phyloP scores from a whole-genome alignment of 192 early-diverging fungal genomes.

The Backusella australiensis region DNA sequence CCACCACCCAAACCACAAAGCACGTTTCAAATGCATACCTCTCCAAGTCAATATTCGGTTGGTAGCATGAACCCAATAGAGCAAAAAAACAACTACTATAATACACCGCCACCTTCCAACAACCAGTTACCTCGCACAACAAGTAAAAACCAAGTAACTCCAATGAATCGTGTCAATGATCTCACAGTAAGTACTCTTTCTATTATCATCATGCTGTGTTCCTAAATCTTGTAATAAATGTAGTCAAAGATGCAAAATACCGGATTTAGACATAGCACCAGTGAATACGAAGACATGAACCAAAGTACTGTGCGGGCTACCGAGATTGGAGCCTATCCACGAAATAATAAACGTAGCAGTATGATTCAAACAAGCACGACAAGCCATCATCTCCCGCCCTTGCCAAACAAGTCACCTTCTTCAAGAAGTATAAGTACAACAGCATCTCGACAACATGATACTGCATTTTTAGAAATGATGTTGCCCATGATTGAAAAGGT shows the following conservation, averaged over 20 bases:
- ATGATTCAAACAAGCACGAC: conserved; percentile 1
- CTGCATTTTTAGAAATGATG: conserved; percentile 3
- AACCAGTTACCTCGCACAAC: conserved; percentile 7
- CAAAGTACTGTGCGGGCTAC: conserved; percentile 28
- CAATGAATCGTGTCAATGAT: conserved; percentile 16
- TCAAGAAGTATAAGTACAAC: conserved; percentile 17
- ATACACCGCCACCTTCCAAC: not conserved
- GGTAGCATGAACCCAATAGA: not conserved
- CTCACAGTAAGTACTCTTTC: conserved; percentile 19
- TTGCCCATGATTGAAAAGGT: conserved; percentile 10
- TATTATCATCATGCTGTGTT: not conserved
- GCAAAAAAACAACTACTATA: not conserved
- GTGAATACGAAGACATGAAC: conserved; percentile 22
- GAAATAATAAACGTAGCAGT: conserved; percentile 2
- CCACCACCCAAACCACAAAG: conserved; percentile 10
- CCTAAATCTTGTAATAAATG: too few species aligned
- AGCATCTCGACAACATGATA: not conserved
- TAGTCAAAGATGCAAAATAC: conserved; percentile 21
- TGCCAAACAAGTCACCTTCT: conserved; percentile 12
- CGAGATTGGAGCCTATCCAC: conserved; percentile 19
- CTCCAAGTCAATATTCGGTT: conserved; percentile 18
- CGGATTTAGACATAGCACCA: conserved; percentile 19
- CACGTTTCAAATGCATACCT: not conserved
- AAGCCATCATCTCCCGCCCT: conserved; percentile 4
- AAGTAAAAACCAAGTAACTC: conserved; percentile 21